Conservation (phyloP, 169 alveolate genomes). For the Eimeria acervulina region DNA sequence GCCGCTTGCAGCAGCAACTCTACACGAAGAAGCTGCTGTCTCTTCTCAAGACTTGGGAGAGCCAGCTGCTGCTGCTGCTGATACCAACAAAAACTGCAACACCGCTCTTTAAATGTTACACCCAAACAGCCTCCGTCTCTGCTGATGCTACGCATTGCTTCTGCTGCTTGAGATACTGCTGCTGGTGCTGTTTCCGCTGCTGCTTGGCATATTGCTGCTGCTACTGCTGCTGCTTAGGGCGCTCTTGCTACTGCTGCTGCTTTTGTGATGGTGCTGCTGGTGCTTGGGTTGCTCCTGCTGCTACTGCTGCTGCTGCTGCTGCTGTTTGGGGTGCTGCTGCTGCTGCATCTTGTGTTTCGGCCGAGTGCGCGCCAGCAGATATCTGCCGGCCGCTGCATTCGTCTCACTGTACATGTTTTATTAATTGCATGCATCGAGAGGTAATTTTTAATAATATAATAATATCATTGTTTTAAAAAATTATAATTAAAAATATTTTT, state of each 20-base stretch:
- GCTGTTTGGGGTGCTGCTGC: too few relatives aligned
- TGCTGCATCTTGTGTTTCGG: too few relatives aligned
- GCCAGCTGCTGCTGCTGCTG: not conserved
- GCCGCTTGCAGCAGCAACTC: not conserved
- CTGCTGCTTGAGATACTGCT: not conserved
- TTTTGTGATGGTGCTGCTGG: too few relatives aligned
- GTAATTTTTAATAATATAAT: too few relatives aligned
- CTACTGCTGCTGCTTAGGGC: not conserved
- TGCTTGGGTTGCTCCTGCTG: not conserved
- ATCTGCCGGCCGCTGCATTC: too few relatives aligned
- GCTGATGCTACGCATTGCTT: not conserved
- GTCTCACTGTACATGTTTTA: too few relatives aligned
- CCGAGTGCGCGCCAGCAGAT: too few relatives aligned
- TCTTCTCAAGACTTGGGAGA: not conserved
- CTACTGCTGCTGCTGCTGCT: too few relatives aligned
- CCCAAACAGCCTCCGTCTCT: not conserved
- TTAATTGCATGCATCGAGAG: too few relatives aligned
- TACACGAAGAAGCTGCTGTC: not conserved
- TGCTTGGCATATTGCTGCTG: not conserved
- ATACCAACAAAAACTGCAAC: not conserved
- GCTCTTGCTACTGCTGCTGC: not conserved
- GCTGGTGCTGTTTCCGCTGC: not conserved
- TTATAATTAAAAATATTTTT: too few relatives aligned
- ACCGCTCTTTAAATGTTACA: not conserved
- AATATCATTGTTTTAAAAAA: too few relatives aligned